Evolutionary conservation across 163 green algal species (phyloP).

Genomic region (Scenedesmus sp.): DNA sequence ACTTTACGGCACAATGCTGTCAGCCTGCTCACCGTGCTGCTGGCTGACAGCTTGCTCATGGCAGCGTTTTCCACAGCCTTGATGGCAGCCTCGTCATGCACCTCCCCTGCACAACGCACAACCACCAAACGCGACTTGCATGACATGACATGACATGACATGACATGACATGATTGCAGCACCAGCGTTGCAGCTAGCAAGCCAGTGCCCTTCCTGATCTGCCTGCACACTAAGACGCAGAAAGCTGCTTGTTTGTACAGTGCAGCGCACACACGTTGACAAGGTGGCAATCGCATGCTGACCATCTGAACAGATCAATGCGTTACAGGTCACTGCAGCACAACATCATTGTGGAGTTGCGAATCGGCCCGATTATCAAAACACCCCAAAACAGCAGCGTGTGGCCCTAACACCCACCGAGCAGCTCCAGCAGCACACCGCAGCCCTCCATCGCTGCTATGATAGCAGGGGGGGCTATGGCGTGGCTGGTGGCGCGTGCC

Average conservation of each 20-base stretch:
- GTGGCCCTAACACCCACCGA: constrained; percentile 71
- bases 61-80: constrained; percentile 48
- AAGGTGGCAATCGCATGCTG: too few species aligned
- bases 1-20: neutral
- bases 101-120: constrained; percentile 22
- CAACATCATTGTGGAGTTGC: neutral
- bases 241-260: neutral
- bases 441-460: constrained; percentile 58
- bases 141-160: neutral
- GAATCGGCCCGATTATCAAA: too few species aligned
- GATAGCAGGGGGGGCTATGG: constrained; percentile 49
- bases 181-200: neutral
- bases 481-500: constrained; percentile 45
- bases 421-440: constrained; percentile 78
- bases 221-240: neutral
- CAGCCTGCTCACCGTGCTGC: constrained; percentile 40
- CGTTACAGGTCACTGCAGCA: neutral
- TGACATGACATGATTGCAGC: neutral
- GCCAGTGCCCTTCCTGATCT: neutral
- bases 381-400: neutral
- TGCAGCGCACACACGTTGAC: too few species aligned
- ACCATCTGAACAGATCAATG: too few species aligned
- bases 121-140: neutral
- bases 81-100: constrained; percentile 58
- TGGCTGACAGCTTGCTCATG: constrained; percentile 55